Evolutionary conservation across 257 asterid species (phyloP).

Genomic region (Solanum arcanum): DNA sequence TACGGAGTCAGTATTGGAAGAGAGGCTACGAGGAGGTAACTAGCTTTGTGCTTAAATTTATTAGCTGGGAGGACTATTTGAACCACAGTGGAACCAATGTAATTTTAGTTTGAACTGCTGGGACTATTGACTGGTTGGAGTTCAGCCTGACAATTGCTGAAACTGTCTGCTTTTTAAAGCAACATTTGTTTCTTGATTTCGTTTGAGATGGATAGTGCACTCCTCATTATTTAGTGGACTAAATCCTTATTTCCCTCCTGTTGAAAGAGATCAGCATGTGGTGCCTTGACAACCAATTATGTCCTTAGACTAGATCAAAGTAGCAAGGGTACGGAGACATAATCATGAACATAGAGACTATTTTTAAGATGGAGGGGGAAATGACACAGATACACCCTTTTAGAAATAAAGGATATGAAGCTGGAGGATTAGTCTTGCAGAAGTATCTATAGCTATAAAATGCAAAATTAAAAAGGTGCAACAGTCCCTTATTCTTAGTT

Average conservation of each 20-base stretch:
- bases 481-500: not conserved
- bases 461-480: not conserved
- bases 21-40: constrained; percentile 95
- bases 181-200: not conserved
- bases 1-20: constrained; percentile 65
- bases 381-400: not conserved
- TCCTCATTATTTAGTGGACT: not conserved
- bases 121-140: not conserved
- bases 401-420: not conserved
- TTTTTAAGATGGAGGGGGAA: not conserved
- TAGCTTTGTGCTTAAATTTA: not conserved
- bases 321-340: not conserved
- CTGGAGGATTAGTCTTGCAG: not conserved
- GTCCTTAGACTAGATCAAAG: not conserved
- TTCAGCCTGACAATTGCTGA: not conserved
- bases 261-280: not conserved
- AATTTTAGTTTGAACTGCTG: not conserved
- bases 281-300: not conserved
- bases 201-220: not conserved
- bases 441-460: not conserved
- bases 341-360: not conserved
- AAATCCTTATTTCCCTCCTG: not conserved
- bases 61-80: not conserved
- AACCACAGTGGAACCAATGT: not conserved
- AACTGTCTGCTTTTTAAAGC: not conserved